Evolutionary conservation across 2,329 filamentous ascomycete genomes (phyloP).

Genomic region (Leptographium wingfieldii): DNA sequence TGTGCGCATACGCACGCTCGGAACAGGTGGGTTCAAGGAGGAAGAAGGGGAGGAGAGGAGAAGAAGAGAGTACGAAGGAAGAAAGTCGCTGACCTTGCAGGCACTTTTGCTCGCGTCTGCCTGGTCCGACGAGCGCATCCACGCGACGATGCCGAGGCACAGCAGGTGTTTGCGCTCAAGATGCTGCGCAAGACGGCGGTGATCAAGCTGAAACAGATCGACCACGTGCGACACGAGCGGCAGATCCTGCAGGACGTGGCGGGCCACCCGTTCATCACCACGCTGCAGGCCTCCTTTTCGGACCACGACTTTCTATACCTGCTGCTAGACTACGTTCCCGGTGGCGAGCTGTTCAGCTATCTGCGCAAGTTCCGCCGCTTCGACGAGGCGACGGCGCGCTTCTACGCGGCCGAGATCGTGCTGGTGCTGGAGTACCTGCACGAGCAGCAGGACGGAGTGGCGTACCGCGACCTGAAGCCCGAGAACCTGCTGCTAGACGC

Average conservation of each 20-base stretch:
- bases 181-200: slow-evolving; percentile 63
- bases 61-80: neutral
- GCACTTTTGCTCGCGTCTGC: slow-evolving; percentile 74
- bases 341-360: slow-evolving; percentile 77
- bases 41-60: slow-evolving; percentile 17
- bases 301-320: slow-evolving; percentile 70
- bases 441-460: slow-evolving; percentile 63
- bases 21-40: slow-evolving; percentile 35
- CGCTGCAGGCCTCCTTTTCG: slow-evolving; percentile 65
- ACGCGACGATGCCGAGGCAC: slow-evolving; percentile 34
- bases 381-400: slow-evolving; percentile 63
- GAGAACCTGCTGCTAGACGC: slow-evolving; percentile 71
- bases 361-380: slow-evolving; percentile 66
- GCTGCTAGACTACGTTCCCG: slow-evolving; percentile 72
- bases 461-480: slow-evolving; percentile 71
- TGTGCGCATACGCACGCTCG: slow-evolving; percentile 60
- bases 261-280: slow-evolving; percentile 74
- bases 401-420: slow-evolving; percentile 76
- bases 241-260: slow-evolving; percentile 64
- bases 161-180: slow-evolving; percentile 69
- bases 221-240: slow-evolving; percentile 76
- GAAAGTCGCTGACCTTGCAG: neutral
- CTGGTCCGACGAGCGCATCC: slow-evolving; percentile 52
- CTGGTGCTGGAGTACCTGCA: slow-evolving; percentile 71
- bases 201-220: slow-evolving; percentile 73